Evolutionary conservation across 805 yeast species (phyloP), one percentile per base, ranked within the genome.

Genomic region (Myxozyma monticola): DNA sequence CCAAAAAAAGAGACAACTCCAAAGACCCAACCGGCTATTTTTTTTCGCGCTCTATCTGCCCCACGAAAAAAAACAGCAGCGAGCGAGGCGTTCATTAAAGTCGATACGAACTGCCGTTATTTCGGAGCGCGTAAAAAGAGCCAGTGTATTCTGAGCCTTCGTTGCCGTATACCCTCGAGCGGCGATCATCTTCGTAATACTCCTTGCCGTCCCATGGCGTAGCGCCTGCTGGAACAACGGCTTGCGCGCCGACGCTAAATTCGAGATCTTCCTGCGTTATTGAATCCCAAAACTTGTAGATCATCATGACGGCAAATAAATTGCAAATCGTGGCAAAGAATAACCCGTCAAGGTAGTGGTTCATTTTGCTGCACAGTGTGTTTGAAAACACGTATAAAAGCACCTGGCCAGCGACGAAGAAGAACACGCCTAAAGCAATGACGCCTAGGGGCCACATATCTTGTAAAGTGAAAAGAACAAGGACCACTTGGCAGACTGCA

Each of bases 281-380:
- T 78, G 90, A 88, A 64, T 90, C 97, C 96, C 98, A 91, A 60
- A 82, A 88, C 70, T 93, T 90, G 74, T 89, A 91, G 44, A 91
- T 75, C 98, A 93, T 91, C 96, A 93, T 89, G 48, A 85, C 71
- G 3, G 95, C 77, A 62, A 88, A 85, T 42, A 88, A 65, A 65
- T 88, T 88, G 64, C 96, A 79, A 30, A 88, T 62, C 22, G 93
- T 78, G 28, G 88, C 93, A 63, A 90, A 88, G 63, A 91, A 84
- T 26, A 88, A 68, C 0, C 98, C 98, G 64, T 91, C 99, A 20
- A 88, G 75, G 66, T 91, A 93, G 68, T 93, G 99, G 33, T 83
- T 79, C 40, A 85, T 79, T 18, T 81, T 76, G 30, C 71, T 69
- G 69, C 99, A 91, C 36, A 91, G 81, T 17, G 66, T 62, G 39